Evolutionary conservation across 1,139 yeast genomes (phyloP), one percentile per base, ranked within the genome.

Genomic region (Suhomyces maxii): DNA sequence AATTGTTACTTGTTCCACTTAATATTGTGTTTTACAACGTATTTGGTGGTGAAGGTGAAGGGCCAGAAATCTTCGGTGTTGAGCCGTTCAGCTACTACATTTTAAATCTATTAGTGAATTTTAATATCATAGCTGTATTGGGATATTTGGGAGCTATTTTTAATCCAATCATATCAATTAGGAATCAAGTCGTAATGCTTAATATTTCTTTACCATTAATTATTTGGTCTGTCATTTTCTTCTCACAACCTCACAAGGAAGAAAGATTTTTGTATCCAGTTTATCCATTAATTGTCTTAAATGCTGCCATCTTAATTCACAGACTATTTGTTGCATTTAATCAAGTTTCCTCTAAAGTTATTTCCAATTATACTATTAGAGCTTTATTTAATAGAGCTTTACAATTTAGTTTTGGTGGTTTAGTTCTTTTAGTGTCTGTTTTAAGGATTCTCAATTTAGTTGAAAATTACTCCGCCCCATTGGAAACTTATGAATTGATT

Each of bases 21-120:
- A 91, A 91, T 59, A 91, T 90, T 53, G 86, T 91, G 3, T 65
- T 82, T 35, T 93, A 91, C 65, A 91, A 91, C 60, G 97, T 91
- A 2, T 68, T 90, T 42, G 78, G 86, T 38, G 83, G 89, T 0
- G 78, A 75, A 55, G 88, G 84, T 10, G 77, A 75, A 41, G 98
- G 98, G 0, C 98, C 98, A 0, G 86, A 89, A 51, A 89, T 91
- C 32, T 91, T 90, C 66, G 98, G 98, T 12, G 79, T 80, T 5
- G 98, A 91, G 63, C 91, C 95, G n/a, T 75, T 86, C 69, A 64
- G 73, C 41, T 93, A 89, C 61, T 93, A 91, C 59, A 55, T 83
- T 9, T 60, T 78, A 49, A 91, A 91, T 58, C 68, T 93, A 45
- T 50, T 82, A 4, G 71, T 93, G 47, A 91, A 91, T 62, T 90